Evolutionary conservation across 192 early-diverging fungal genomes (phyloP).

Genomic region (Backusella sp.): DNA sequence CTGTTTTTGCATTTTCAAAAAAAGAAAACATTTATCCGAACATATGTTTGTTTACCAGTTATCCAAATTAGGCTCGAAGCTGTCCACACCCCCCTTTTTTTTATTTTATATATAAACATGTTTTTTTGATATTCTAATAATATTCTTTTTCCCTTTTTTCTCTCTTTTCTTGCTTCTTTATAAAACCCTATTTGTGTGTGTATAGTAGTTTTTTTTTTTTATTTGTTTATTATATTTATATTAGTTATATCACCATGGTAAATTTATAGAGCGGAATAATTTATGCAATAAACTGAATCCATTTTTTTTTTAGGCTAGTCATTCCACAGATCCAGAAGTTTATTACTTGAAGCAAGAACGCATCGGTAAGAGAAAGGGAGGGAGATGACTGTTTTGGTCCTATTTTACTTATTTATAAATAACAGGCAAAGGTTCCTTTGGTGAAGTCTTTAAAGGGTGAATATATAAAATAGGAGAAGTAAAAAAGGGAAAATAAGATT

Average conservation of each 20-base stretch:
- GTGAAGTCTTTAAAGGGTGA: slow-evolving; percentile 82
- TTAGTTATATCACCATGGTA: not conserved
- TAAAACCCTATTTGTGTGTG: not conserved
- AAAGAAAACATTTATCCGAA: not conserved
- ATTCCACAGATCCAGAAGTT: slow-evolving; percentile 58
- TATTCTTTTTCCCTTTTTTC: slow-evolving; percentile 1
- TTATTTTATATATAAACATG: not conserved
- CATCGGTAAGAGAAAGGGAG: slow-evolving; percentile 47
- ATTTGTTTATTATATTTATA: not conserved
- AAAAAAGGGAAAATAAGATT: not conserved
- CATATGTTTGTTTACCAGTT: slow-evolving; percentile 8
- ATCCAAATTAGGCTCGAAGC: slow-evolving; percentile 9
- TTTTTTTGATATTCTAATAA: slow-evolving; percentile 3
- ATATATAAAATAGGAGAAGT: not conserved
- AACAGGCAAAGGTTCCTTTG: slow-evolving; percentile 72
- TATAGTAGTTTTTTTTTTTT: not conserved
- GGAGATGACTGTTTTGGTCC: not conserved
- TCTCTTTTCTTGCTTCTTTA: not conserved
- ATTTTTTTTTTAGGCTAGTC: slow-evolving; percentile 7
- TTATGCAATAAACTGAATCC: not conserved
- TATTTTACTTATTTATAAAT: not conserved
- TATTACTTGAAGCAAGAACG: slow-evolving; percentile 66
- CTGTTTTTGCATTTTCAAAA: too few species aligned
- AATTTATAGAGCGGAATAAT: not conserved
- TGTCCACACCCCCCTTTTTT: slow-evolving; percentile 7